These are phyloP conservation scores for Pezicula rhizophila DNA, from an alignment of 2,329 filamentous ascomycete species.

Conservation along the genomic window DNA sequence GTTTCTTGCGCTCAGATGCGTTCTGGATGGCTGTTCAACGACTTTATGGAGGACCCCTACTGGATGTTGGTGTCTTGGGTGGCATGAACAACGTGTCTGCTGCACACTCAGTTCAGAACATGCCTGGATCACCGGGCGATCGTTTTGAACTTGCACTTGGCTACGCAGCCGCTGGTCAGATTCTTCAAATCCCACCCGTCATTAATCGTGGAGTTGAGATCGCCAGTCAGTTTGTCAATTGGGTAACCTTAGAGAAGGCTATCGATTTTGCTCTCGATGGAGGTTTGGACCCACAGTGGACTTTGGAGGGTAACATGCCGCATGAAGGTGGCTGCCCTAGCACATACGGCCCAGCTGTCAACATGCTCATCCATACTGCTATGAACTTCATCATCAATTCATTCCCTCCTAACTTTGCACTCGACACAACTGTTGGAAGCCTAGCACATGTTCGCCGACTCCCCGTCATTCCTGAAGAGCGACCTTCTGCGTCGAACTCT, in stretches of 20 bases:
- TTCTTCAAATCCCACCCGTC: constrained; percentile 50
- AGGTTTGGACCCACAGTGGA: constrained; percentile 33
- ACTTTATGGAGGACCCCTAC: constrained; percentile 49
- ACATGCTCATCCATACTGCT: constrained; percentile 47
- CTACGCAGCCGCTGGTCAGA: constrained; percentile 57
- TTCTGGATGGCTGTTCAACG: constrained; percentile 53
- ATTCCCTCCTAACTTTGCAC: constrained; percentile 53
- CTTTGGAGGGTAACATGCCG: constrained; percentile 22
- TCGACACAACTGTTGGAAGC: constrained; percentile 45
- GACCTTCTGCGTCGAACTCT: constrained; percentile 34
- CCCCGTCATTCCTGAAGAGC: constrained; percentile 26
- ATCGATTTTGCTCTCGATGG: constrained; percentile 53
- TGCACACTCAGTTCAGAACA: constrained; percentile 23
- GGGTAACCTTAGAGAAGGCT: constrained; percentile 56
- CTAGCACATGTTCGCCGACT: constrained; percentile 41
- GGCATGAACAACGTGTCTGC: constrained; percentile 6
- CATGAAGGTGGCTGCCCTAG: constrained; percentile 29
- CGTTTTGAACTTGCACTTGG: constrained; percentile 53
- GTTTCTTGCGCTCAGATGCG: constrained; percentile 47
- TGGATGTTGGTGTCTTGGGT: constrained; percentile 26
- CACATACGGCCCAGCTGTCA: constrained; percentile 49
- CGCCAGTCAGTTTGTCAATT: constrained; percentile 50
- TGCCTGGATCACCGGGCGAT: constrained; percentile 33
- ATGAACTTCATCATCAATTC: constrained; percentile 54
- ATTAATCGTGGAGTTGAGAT: constrained; percentile 53